These are phyloP conservation scores for Lachancea waltii DNA, from an alignment of 805 yeast genomes.

Conservation along the genomic window DNA sequence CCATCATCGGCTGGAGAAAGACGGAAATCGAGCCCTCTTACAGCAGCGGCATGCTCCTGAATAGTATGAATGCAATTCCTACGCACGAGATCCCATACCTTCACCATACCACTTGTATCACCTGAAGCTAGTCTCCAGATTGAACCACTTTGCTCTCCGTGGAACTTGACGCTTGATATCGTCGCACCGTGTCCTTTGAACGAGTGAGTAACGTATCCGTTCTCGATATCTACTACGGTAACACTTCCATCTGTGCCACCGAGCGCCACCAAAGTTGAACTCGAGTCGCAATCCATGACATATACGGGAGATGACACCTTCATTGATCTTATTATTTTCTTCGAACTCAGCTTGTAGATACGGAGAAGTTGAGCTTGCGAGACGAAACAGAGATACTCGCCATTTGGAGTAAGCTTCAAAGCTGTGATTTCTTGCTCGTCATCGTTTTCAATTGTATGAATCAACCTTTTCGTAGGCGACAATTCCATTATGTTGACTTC, in stretches of 20 bases:
- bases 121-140: slow-evolving; percentile 79
- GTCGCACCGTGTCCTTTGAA: slow-evolving; percentile 92
- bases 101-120: slow-evolving; percentile 48
- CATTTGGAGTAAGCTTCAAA: slow-evolving; percentile 71
- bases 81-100: slow-evolving; percentile 60
- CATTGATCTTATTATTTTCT: slow-evolving; percentile 42
- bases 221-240: slow-evolving; percentile 86
- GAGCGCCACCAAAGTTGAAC: slow-evolving; percentile 81
- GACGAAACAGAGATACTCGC: slow-evolving; percentile 57
- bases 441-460: slow-evolving; percentile 69
- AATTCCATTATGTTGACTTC: slow-evolving; percentile 67
- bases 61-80: slow-evolving; percentile 60
- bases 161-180: slow-evolving; percentile 65
- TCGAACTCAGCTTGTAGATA: slow-evolving; percentile 40
- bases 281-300: slow-evolving; percentile 66
- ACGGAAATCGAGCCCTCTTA: slow-evolving; percentile 72
- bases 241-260: slow-evolving; percentile 95
- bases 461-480: slow-evolving; percentile 30
- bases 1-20: slow-evolving; percentile 34
- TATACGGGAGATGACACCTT: slow-evolving; percentile 76
- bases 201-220: slow-evolving; percentile 82
- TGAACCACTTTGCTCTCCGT: slow-evolving; percentile 62
- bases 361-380: slow-evolving; percentile 81
- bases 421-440: slow-evolving; percentile 76
- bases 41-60: slow-evolving; percentile 76